Conservation (phyloP, 2,329 filamentous ascomycete genomes). For the Cadophora sp. region DNA sequence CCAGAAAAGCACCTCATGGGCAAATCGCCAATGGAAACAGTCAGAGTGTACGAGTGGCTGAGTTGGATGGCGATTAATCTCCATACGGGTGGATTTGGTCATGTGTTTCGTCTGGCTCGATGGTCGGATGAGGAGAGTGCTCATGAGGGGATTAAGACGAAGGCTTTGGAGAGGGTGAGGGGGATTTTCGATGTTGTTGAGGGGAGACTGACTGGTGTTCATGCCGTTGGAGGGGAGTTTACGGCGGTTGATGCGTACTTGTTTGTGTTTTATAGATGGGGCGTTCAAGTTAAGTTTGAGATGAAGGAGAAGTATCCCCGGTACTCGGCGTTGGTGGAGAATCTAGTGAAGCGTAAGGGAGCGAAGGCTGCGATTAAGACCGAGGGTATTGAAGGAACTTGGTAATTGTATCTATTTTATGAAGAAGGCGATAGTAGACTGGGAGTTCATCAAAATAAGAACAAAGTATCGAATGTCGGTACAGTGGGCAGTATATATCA, state of each 20-base stretch:
- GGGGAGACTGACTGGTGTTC: slow-evolving; percentile 32
- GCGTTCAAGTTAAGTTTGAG: slow-evolving; percentile 26
- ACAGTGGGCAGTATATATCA: too few species aligned
- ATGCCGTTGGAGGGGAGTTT: slow-evolving; percentile 43
- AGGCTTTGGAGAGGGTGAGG: slow-evolving; percentile 36
- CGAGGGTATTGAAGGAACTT: slow-evolving; percentile 24
- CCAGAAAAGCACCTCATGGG: slow-evolving; percentile 44
- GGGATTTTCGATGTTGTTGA: slow-evolving; percentile 42
- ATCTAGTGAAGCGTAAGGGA: slow-evolving; percentile 25
- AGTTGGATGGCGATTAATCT: slow-evolving; percentile 46
- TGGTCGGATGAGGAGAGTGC: slow-evolving; percentile 38
- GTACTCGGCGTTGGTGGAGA: slow-evolving; percentile 31
- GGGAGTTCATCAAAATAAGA: too few species aligned
- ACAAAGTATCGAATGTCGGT: too few species aligned
- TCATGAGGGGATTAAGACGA: slow-evolving; percentile 35
- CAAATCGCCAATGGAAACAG: slow-evolving; percentile 40
- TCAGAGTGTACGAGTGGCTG: slow-evolving; percentile 48
- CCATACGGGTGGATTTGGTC: slow-evolving; percentile 43
- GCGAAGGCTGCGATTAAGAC: slow-evolving; percentile 22
- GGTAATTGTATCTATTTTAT: not conserved
- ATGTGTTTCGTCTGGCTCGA: slow-evolving; percentile 39
- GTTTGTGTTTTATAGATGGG: slow-evolving; percentile 47
- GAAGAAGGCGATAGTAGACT: too few species aligned
- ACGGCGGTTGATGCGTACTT: slow-evolving; percentile 48
- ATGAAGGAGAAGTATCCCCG: slow-evolving; percentile 37